Evolutionary conservation across 352 stramenopile species (phyloP).

Genomic region (Paralagenidium karlingii): DNA sequence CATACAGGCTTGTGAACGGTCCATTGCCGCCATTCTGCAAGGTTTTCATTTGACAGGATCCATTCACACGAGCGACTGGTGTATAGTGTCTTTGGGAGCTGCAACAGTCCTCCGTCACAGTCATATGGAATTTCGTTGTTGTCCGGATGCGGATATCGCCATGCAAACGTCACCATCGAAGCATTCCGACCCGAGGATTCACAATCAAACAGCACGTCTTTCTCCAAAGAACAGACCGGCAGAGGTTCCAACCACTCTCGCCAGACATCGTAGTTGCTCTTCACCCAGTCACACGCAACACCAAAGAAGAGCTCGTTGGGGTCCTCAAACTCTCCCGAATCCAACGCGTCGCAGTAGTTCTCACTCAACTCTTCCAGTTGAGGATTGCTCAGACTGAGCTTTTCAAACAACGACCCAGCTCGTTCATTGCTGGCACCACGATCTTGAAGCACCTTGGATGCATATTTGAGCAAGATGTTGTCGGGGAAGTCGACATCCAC

Average conservation of each 20-base stretch:
- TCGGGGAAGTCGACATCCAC: conserved; percentile 29
- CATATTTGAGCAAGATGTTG: conserved; percentile 20
- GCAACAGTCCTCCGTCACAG: conserved; percentile 23
- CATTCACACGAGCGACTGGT: conserved; percentile 25
- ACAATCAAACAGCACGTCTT: conserved; percentile 19
- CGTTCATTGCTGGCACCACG: neutral
- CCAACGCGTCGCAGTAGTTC: neutral
- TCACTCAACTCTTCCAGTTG: conserved; percentile 28
- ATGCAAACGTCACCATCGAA: conserved; percentile 15
- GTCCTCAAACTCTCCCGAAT: neutral
- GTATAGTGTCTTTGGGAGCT: conserved; percentile 11
- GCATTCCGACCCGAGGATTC: conserved; percentile 1
- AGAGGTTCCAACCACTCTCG: conserved; percentile 10
- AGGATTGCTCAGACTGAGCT: conserved; percentile 15
- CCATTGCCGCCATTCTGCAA: conserved; percentile 25
- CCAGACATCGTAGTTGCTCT: conserved; percentile 16
- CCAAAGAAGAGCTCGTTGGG: no score
- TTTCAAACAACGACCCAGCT: conserved; percentile 3
- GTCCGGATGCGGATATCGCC: conserved; percentile 14
- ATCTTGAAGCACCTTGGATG: neutral
- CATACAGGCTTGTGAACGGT: conserved; percentile 15
- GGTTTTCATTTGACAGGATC: conserved; percentile 9
- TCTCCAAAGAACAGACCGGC: conserved; percentile 10
- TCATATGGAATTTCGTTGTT: conserved; percentile 17
- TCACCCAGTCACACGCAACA: conserved; percentile 18